Base-by-base conservation (phyloP, 768 basidiomycete genomes). In the Hortiboletus flavorubellus region DNA sequence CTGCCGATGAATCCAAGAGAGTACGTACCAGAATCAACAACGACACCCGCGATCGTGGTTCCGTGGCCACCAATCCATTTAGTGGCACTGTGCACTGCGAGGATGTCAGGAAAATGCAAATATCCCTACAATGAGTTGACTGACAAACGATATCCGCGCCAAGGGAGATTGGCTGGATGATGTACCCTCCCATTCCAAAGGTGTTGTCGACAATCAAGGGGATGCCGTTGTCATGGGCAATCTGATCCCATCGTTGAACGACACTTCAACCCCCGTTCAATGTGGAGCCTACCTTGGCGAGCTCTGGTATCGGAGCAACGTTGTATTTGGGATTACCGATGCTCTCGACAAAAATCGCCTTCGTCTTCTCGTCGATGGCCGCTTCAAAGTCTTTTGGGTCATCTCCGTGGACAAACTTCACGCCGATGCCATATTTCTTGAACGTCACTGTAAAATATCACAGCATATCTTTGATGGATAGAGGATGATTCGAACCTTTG, bases 51-150 rank as follows among this genome's bases (percentile, higher is more conserved):
- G 49, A 87, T 80, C 8, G 82, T 84, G 9, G 83, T 85, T n/a
- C 86, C 85, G 47, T 84, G 83, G 0, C 83, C 83, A 1, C 83
- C 76, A 7, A 87, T 82, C 86, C 85, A 87, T 63, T 87, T 86
- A 0, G 84, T 86, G 3, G 81, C 81, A 31, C 79, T 80, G 61
- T 83, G 78, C 0, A 81, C 80, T 78, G 21, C 14, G 2, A 26
- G 41, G 8, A 47, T 35, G 48, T 55, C 46, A 49, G 21, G 18
- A 5, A 39, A 23, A 44, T 15, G 5, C 10, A 35, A 9, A 38
- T n/a, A 15, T 21, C 1, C 35, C 7, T 8, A 12, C 11, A 15
- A 34, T 4, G 23, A 30, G n/a, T 35, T 16, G 41, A 64, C 73
- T 44, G 14, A 75, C 78, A 48, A 53, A 85, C 73, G 41, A 84